Base-by-base conservation (phyloP, 2,329 filamentous ascomycete genomes). In the Diaporthe australafricana region DNA sequence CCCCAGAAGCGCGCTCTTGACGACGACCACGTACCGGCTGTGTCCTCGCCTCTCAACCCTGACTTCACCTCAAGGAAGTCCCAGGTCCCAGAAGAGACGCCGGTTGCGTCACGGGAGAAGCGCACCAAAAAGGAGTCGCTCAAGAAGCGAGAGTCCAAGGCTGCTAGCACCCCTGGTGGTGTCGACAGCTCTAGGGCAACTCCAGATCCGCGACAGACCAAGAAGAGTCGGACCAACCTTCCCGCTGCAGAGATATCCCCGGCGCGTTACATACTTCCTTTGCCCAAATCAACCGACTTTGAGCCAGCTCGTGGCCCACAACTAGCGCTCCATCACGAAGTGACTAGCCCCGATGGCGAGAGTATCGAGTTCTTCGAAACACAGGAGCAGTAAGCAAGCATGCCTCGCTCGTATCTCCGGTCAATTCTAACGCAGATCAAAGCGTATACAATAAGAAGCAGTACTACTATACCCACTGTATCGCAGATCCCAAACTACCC, bases 391-490 rank as follows among this genome's bases (percentile, higher is more conserved):
- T 91, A 81, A 80, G 89, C 82, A 60, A 35, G 56, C 11, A 35
- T 12, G 27, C 12, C 30, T 30, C 8, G 53, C 40, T 35, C 20
- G 38, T 16, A 32, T 55, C 16, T 50, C 62, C 62, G 63, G 48
- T 40, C 16, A 38, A 53, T 62, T 12, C 72, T 73, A n/a, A 60
- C n/a, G 5, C 17, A 8, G 1, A 35, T 4, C 16, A 20, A 63
- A 89, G 88, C 78, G 88, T 90, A 20, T 88, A 85, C 71, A 92
- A 92, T 75, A 91, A 91, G 77, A 91, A 90, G 77, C 89, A 92
- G 70, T 98, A 96, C 80, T 93, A 94, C 72, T 98, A 98, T 80
- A 93, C 92, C 40, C 93, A 95, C 77, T 97, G 94, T 80, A 95
- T 98, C 75, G 94, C 95, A 76, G 95, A 98, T 76, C 94, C 95